A percentile compares a stretch with the other conserved stretches of the same genome.
Evolutionary conservation across 1,139 yeast species (phyloP).

Genomic region (Arxiozyma slooffiae): DNA sequence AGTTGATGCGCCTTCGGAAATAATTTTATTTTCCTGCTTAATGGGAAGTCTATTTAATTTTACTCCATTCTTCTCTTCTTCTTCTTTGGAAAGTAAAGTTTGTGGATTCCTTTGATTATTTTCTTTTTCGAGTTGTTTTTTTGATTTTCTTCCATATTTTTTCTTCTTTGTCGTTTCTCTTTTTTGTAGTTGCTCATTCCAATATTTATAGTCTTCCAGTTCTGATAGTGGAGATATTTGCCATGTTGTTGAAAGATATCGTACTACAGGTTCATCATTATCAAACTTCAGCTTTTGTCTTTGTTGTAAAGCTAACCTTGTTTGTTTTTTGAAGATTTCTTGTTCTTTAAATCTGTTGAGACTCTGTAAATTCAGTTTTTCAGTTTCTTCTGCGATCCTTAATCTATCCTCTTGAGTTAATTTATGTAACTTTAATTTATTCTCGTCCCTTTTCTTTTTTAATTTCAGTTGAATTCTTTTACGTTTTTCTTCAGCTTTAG

Average conservation of each 20-base stretch:
- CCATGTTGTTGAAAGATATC: slow-evolving; percentile 22
- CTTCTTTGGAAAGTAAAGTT: slow-evolving; percentile 10
- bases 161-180: slow-evolving; percentile 35
- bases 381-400: slow-evolving; percentile 80
- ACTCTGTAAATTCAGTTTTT: slow-evolving; percentile 61
- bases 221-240: slow-evolving; percentile 44
- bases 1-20: neutral
- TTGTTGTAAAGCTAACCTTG: slow-evolving; percentile 61
- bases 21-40: neutral
- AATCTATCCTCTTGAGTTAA: slow-evolving; percentile 81
- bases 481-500: slow-evolving; percentile 60
- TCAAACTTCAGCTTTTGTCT: slow-evolving; percentile 47
- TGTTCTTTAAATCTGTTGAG: slow-evolving; percentile 71
- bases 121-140: slow-evolving; percentile 5
- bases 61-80: slow-evolving; percentile 12
- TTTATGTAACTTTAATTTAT: slow-evolving; percentile 36
- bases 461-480: slow-evolving; percentile 35
- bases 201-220: slow-evolving; percentile 35
- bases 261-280: slow-evolving; percentile 22
- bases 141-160: slow-evolving; percentile 35
- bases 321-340: slow-evolving; percentile 71
- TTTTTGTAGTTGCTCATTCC: slow-evolving; percentile 33
- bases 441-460: slow-evolving; percentile 29
- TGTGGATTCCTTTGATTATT: slow-evolving; percentile 6
- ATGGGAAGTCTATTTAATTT: neutral